Base-by-base conservation (phyloP, 2,329 filamentous ascomycete species). In the Neonectria magnoliae region DNA sequence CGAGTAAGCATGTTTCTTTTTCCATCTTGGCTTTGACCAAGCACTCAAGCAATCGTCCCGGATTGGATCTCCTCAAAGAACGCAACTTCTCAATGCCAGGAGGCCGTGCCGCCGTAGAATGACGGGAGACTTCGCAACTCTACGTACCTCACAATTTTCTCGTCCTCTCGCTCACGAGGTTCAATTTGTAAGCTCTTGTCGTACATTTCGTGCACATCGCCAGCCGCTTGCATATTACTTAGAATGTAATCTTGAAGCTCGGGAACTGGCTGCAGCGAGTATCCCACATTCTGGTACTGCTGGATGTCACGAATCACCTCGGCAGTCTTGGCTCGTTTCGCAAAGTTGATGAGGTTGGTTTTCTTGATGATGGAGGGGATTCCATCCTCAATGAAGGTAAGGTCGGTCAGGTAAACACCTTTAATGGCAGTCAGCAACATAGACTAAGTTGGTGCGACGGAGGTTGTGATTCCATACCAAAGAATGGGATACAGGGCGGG, bases 151-250 rank as follows among this genome's bases (percentile, higher is more conserved):
- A 97, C 95, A 85, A 99, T 98, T 87, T 98, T 98, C 83, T 99
- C 96, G 77, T 99, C 96, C 83, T 99, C 96, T 75, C 96, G 88
- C 83, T 99, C 96, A 75, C 96, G 88, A 68, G 96, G 96, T 79
- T 99, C 96, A 65, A 99, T 90, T 75, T 91, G 87, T 81, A 99
- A 84, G 82, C 94, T 97, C 85, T 94, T 94, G 80, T 98, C 94
- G 83, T 98, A 99, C 96, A 98, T 98, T 84, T 98, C 95, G 79
- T 98, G 94, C 68, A 99, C 96, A 78, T 98, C 95, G 57, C 94
- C 93, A 4, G 96, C 95, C 31, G 91, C 91, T 81, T 97, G 92
- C 92, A 98, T 97, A 79, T 98, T 98, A 78, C 90, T 94, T 71
- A 98, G 82, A 70, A 99, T 97, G 81, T 98, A 99, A 72, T 98